Base-by-base conservation (phyloP, 2,329 filamentous ascomycete genomes). In the Corynespora cassiicola region DNA sequence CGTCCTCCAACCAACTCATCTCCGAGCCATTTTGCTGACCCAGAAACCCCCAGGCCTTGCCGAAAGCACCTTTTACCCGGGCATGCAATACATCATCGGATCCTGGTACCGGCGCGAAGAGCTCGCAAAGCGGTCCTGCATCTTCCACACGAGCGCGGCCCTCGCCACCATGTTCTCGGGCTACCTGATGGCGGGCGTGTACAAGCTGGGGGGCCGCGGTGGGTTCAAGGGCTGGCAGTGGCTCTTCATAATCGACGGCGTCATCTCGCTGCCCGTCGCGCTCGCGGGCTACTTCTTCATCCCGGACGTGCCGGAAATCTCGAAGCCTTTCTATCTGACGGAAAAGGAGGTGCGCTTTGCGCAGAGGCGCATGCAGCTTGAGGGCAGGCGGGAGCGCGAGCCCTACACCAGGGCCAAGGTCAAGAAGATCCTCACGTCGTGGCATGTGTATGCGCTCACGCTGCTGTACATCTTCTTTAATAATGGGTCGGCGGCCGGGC, bases 391-490 rank as follows among this genome's bases (percentile, higher is more conserved):
- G 42, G 59, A 68, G 15, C 59, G 74, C 35, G 58, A 66, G 28
- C 73, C 74, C 1, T 78, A 75, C 47, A 77, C 74, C 1, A 69
- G 64, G 35, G 57, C 65, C 2, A 85, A 83, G 62, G 53, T 86
- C 24, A 75, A 73, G 60, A 79, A 77, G 51, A 85, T 86, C 12
- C 78, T 86, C 39, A 72, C 73, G 0, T 79, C 77, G 5, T 87
- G 84, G 84, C 83, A 84, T 45, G 79, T 87, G 2, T 87, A 83
- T 38, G 49, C 77, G 0, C 66, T 87, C 3, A 75, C 75, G 0
- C 37, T 79, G 0, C 62, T 85, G 1, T 87, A 86, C 56, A 73
- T 86, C 35, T 64, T 79, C 26, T 86, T 85, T 70, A 85, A 84
- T 62, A 86, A 87, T 50, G 80, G 76, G 2, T 70, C 66, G 2